Base-by-base conservation (phyloP, 176 grass and related monocot species). In the Cymbopogon citratus region DNA sequence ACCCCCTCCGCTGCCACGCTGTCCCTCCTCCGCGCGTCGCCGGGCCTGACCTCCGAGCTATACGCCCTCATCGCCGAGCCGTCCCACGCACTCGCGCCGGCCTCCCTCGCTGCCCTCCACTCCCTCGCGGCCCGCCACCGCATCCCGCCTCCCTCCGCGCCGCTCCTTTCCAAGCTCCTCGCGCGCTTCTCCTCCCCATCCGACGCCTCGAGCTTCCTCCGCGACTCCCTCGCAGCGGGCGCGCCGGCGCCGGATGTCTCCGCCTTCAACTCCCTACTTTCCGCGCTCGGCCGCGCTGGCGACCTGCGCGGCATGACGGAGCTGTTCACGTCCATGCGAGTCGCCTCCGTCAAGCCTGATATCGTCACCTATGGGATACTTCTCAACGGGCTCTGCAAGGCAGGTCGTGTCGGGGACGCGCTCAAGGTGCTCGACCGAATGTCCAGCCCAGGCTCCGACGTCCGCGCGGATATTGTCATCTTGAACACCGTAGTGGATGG, bases 391-490 rank as follows among this genome's bases (percentile, higher is more conserved):
- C 68, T 98, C 4, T 93, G 88, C 85, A 95, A 90, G 85, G 80
- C 82, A 12, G 71, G 63, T 28, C 86, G 84, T 28, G 39, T 95
- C 2, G 79, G 77, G 10, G 86, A 92, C 24, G 95, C 88, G 14
- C 88, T 91, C 24, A 88, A 69, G 73, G 34, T 98, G 88, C 79
- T 98, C 76, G 90, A 93, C 34, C 80, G 69, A 93, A 95, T 98
- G 95, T 78, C 88, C 2, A 26, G 16, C 0, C 63, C 84, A 24
- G 73, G 84, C 25, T 95, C 82, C 0, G 89, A 68, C 13, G 85
- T 91, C 16, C 52, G 43, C 18, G 80, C 82, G 2, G 85, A 90
- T 75, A 49, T 67, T 3, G 65, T 91, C 62, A 83, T 69, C 7
- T 73, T 98, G 51, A 98, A 91, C 66, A 89, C 76, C 0, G 9